A percentile compares a stretch with the other conserved stretches of the same genome.
Evolutionary conservation across 345 rosid genomes (phyloP).

Genomic region (Kernera saxatilis): DNA sequence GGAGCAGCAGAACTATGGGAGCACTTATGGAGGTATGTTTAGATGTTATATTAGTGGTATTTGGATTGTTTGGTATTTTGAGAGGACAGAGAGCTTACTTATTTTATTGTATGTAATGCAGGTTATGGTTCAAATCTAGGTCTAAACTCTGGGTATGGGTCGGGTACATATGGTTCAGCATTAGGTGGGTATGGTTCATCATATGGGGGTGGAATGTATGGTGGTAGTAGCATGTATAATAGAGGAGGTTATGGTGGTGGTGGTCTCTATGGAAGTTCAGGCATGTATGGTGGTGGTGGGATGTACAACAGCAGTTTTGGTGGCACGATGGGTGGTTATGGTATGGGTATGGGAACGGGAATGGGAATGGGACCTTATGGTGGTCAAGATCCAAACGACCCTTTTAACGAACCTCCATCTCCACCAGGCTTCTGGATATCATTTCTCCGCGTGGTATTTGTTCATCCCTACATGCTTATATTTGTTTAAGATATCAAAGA

Average conservation of each 20-base stretch:
- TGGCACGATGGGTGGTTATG: slow-evolving; percentile 88
- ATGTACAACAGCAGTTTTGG: slow-evolving; percentile 50
- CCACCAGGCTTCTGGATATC: slow-evolving; percentile 99
- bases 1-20: slow-evolving; percentile 73
- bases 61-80: neutral
- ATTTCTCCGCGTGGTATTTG: slow-evolving; percentile 73
- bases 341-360: slow-evolving; percentile 65
- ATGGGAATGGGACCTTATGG: slow-evolving; percentile 52
- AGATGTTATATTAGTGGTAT: neutral
- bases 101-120: slow-evolving; percentile 28
- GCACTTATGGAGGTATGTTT: slow-evolving; percentile 49
- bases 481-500: neutral
- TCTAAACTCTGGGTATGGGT: slow-evolving; percentile 54
- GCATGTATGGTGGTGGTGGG: slow-evolving; percentile 63
- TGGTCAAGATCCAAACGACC: slow-evolving; percentile 88
- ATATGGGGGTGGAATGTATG: slow-evolving; percentile 52
- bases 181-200: slow-evolving; percentile 70
- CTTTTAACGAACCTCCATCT: slow-evolving; percentile 69
- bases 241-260: slow-evolving; percentile 70
- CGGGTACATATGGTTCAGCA: slow-evolving; percentile 44
- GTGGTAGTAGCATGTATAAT: slow-evolving; percentile 67
- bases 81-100: slow-evolving; percentile 1
- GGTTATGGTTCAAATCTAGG: slow-evolving; percentile 67
- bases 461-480: slow-evolving; percentile 6
- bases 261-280: slow-evolving; percentile 54